Conservation (phyloP, 768 basidiomycete species). For the Tylopilus balloui region DNA sequence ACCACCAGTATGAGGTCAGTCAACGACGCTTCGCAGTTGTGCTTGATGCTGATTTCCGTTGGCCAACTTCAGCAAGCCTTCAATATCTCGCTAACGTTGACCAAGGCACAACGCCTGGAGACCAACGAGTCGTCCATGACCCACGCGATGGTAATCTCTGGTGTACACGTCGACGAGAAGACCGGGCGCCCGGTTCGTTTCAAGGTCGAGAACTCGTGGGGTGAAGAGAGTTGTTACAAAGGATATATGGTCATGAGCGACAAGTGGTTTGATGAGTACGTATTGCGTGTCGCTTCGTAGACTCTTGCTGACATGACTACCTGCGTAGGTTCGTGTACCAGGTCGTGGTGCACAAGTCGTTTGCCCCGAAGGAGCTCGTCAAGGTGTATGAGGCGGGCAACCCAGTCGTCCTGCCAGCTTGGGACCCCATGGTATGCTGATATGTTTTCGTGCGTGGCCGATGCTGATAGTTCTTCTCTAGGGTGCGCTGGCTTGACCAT, state of each 20-base stretch:
- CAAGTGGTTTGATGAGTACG: conserved; percentile 87
- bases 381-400: conserved; percentile 72
- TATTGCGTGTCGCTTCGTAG: conserved; percentile 10
- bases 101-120: conserved; percentile 81
- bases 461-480: conserved; percentile 1
- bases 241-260: conserved; percentile 93
- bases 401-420: conserved; percentile 68
- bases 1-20: conserved; percentile 76
- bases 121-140: conserved; percentile 89
- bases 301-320: conserved; percentile 1
- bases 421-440: conserved; percentile 53
- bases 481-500: conserved; percentile 25
- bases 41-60: conserved; percentile 3
- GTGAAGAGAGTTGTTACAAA: conserved; percentile 66
- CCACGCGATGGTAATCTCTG: conserved; percentile 85
- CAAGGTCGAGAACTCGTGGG: conserved; percentile 98
- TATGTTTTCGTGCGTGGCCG: background rate
- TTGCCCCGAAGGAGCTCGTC: conserved; percentile 78
- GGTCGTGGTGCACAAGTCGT: conserved; percentile 77
- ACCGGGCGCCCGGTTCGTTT: conserved; percentile 78
- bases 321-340: conserved; percentile 78
- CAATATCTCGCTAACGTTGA: conserved; percentile 71
- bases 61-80: conserved; percentile 59
- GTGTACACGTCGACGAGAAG: conserved; percentile 74
- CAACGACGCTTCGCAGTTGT: background rate